Conservation (phyloP, 2,329 filamentous ascomycete species). For the Colletotrichum abscissum region DNA sequence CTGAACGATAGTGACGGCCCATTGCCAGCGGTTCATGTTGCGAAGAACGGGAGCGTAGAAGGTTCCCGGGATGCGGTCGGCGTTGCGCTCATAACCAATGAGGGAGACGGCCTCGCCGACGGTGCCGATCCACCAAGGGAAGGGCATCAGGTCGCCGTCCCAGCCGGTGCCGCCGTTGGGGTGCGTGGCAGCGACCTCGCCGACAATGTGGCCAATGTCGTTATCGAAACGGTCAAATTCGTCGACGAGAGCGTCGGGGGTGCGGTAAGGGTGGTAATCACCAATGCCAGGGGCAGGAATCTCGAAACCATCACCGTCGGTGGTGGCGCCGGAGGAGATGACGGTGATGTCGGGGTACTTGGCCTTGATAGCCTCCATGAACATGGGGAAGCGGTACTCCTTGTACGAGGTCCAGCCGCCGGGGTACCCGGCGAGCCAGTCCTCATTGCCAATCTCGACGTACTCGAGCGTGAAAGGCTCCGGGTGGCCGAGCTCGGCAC, state of each 20-base stretch:
- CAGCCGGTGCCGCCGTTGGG: slow-evolving; percentile 63
- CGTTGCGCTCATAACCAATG: slow-evolving; percentile 73
- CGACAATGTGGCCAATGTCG: slow-evolving; percentile 50
- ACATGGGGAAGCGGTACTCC: slow-evolving; percentile 67
- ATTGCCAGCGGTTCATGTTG: slow-evolving; percentile 62
- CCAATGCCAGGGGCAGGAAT: slow-evolving; percentile 55
- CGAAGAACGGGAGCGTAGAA: slow-evolving; percentile 63
- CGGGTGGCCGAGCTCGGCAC: slow-evolving; percentile 69
- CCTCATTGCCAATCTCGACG: slow-evolving; percentile 77
- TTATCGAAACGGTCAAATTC: slow-evolving; percentile 67
- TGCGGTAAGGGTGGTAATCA: slow-evolving; percentile 64
- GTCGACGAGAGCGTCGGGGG: slow-evolving; percentile 61
- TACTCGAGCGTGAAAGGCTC: slow-evolving; percentile 70
- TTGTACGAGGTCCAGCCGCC: slow-evolving; percentile 59
- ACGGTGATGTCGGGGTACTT: slow-evolving; percentile 68
- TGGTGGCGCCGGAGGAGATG: slow-evolving; percentile 60
- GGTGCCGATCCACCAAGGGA: slow-evolving; percentile 68
- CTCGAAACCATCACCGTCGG: slow-evolving; percentile 56
- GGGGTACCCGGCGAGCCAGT: slow-evolving; percentile 66
- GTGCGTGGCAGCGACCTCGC: slow-evolving; percentile 64
- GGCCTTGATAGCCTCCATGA: slow-evolving; percentile 68
- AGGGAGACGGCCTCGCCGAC: slow-evolving; percentile 75
- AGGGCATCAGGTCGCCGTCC: slow-evolving; percentile 56
- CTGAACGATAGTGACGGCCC: slow-evolving; percentile 62
- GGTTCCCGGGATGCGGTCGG: slow-evolving; percentile 65